A percentile compares a stretch with the other conserved stretches of the same genome.
These are phyloP conservation scores for Skeletonema costatum DNA, from an alignment of 108 stramenopile genomes.

Conservation along the genomic window DNA sequence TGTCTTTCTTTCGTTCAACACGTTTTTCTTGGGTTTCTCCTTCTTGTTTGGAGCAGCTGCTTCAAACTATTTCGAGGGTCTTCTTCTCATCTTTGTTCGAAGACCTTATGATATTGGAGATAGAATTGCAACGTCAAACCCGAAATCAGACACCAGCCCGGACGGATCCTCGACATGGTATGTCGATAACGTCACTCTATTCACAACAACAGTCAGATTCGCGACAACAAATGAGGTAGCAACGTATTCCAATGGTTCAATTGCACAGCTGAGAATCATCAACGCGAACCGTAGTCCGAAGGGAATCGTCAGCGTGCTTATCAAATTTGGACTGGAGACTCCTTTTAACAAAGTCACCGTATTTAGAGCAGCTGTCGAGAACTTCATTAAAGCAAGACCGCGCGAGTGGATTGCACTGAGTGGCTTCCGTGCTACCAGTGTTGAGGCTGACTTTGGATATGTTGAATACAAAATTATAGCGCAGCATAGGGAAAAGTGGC, in stretches of 20 bases:
- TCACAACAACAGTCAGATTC: conserved; percentile 67
- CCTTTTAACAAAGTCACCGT: conserved; percentile 51
- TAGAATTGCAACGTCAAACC: conserved; percentile 43
- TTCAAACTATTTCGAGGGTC: conserved; percentile 72
- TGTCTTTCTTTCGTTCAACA: conserved; percentile 49
- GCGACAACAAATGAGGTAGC: conserved; percentile 74
- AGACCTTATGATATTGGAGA: conserved; percentile 54
- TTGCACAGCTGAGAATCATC: conserved; percentile 63
- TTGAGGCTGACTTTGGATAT: conserved; percentile 66
- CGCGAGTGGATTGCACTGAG: conserved; percentile 61
- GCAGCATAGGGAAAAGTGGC: conserved; percentile 60
- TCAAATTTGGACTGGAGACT: conserved; percentile 67
- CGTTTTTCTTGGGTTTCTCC: conserved; percentile 45
- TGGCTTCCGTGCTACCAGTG: conserved; percentile 56
- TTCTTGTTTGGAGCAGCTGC: conserved; percentile 65
- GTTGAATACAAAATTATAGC: conserved; percentile 57
- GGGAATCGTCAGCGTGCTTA: conserved; percentile 41
- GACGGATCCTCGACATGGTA: conserved; percentile 62
- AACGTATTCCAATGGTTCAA: conserved; percentile 67
- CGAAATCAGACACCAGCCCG: conserved; percentile 30
- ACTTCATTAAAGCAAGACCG: conserved; percentile 64
- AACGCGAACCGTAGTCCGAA: conserved; percentile 74
- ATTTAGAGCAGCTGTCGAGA: conserved; percentile 63
- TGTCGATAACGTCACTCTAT: conserved; percentile 68
- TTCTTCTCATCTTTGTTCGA: conserved; percentile 62